Percentiles rank a stretch among this genome's conserved stretches.
phyloP scores from a whole-genome alignment of 768 basidiomycete genomes.

The Collybia sordida region DNA sequence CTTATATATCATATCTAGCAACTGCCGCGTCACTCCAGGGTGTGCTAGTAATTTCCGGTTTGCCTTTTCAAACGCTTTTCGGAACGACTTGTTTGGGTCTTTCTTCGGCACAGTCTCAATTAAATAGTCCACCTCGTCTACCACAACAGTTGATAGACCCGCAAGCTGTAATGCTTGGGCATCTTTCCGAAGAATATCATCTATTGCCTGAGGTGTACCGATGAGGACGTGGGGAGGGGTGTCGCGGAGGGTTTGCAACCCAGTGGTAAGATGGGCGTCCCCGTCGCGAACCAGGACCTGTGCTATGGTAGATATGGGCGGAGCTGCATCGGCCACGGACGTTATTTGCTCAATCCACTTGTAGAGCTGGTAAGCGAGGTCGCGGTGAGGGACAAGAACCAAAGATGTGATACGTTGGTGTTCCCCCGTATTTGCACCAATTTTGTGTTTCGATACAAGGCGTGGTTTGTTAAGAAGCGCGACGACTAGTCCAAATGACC shows the following conservation, averaged over 20 bases:
- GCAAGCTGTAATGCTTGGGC: conserved; percentile 42
- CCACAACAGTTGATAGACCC: conserved; percentile 55
- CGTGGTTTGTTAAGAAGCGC: conserved; percentile 63
- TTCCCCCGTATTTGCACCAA: conserved; percentile 16
- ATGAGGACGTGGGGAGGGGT: conserved; percentile 67
- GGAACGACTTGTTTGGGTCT: conserved; percentile 35
- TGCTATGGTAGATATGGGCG: conserved; percentile 41
- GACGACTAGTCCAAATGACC: conserved; percentile 71
- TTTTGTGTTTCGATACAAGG: conserved; percentile 19
- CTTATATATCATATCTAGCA: conserved; percentile 59
- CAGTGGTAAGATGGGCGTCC: conserved; percentile 35
- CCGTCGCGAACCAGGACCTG: conserved; percentile 64
- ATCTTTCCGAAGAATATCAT: conserved; percentile 52
- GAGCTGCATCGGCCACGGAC: conserved; percentile 25
- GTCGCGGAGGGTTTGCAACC: conserved; percentile 35
- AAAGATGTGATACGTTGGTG: conserved; percentile 47
- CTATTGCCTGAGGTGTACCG: conserved; percentile 66
- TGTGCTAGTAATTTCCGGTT: conserved; percentile 48
- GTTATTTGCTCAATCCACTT: conserved; percentile 64
- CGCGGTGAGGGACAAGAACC: conserved; percentile 71
- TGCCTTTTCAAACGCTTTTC: conserved; percentile 33
- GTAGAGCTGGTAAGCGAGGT: conserved; percentile 65
- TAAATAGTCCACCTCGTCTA: conserved; percentile 78
- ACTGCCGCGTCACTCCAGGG: conserved; percentile 53
- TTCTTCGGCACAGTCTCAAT: conserved; percentile 52